Evolutionary conservation across 2,329 filamentous ascomycete genomes (phyloP), one percentile per base, ranked within the genome.

Genomic region (Xylaria sp.): DNA sequence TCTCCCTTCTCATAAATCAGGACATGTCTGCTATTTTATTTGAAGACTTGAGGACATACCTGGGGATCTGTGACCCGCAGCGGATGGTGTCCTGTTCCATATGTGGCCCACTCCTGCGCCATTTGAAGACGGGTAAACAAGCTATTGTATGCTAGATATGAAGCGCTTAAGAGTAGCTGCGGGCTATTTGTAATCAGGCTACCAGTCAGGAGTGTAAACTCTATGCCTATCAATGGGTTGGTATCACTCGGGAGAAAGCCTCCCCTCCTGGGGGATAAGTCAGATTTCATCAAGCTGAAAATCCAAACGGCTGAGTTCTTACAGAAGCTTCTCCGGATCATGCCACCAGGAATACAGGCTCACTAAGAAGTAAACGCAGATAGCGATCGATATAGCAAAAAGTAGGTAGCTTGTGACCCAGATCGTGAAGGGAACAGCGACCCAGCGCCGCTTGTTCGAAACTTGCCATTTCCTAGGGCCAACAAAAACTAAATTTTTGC

Each of bases 331-430:
- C 11, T 33, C 31, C 31, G 5, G 31, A 33, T 11, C 5, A 33
- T 33, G 31, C n/a, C n/a, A 33, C 11, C 31, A 11, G 56, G 14
- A 58, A 46, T 2, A 4, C 35, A 57, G 3, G 12, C 15, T 5
- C 7, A 15, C 25, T 4, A 60, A 47, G 33, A 61, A 65, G 37
- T 28, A 67, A 1, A 2, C 52, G 46, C 56, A 61, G 1, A 66
- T 14, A 6, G 14, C 3, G 14, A 69, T 66, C 4, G 61, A 63
- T 25, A 64, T 8, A 23, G n/a, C 37, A 21, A 70, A 66, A 5
- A 70, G 59, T 1, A 62, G 19, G 35, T 70, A 69, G 46, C 65
- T 69, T 6, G 50, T 63, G n/a, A 53, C 28, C 68, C 68, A 70
- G 21, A 70, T 63, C 1, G 60, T 51, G 15, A 19, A 28, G 8